A percentile compares a stretch with the other conserved stretches of the same genome.
Evolutionary conservation across 1,284 basidiomycete genomes (phyloP).

Genomic region (Tylopilus orsonianus): DNA sequence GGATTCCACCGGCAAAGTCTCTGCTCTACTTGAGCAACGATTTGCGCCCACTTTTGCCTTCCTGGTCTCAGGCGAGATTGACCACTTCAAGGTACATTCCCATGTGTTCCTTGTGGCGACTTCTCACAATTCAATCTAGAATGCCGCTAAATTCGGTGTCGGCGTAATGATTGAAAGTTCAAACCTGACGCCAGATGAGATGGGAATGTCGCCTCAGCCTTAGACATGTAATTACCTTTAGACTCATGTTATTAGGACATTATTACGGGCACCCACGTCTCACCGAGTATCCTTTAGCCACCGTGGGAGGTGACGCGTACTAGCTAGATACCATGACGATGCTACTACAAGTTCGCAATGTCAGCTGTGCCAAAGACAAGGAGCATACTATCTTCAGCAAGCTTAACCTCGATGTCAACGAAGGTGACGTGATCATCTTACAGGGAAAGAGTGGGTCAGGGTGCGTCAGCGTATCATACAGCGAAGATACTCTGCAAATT

Average conservation of each 20-base stretch:
- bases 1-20: constrained; percentile 92
- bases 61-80: constrained; percentile 94
- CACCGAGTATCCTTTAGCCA: constrained; percentile 1
- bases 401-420: constrained; percentile 59
- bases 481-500: constrained; percentile 2
- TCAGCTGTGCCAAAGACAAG: constrained; percentile 30
- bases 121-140: constrained; percentile 47
- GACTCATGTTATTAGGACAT: constrained; percentile 24
- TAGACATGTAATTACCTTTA: constrained; percentile 38
- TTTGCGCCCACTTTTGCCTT: constrained; percentile 96
- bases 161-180: constrained; percentile 95
- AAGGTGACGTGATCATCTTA: constrained; percentile 72
- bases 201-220: constrained; percentile 61
- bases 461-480: constrained; percentile 33
- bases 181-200: constrained; percentile 74
- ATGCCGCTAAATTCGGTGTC: constrained; percentile 90
- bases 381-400: constrained; percentile 47
- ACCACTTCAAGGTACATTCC: constrained; percentile 87
- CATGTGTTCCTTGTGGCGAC: constrained; percentile 2
- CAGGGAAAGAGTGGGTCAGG: constrained; percentile 75
- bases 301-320: constrained; percentile 21
- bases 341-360: constrained; percentile 26
- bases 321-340: constrained; percentile 12
- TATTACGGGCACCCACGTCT: constrained; percentile 18
- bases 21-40: constrained; percentile 92